These are phyloP conservation scores for Lantana camara DNA, from an alignment of 257 asterid genomes.

Conservation along the genomic window DNA sequence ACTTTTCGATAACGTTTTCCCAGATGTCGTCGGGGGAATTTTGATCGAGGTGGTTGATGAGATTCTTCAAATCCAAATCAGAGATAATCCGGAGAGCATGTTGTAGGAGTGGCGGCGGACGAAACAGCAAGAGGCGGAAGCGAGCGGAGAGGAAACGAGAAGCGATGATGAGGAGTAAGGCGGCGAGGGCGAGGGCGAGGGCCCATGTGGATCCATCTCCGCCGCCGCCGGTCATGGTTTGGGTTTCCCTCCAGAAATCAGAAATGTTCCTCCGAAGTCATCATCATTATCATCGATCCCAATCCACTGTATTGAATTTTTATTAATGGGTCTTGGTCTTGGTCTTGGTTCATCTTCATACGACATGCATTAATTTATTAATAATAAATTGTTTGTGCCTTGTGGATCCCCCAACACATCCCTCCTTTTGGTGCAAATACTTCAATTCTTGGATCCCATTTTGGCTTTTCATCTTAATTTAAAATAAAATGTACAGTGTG, in stretches of 20 bases:
- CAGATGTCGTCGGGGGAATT: conserved; percentile 40
- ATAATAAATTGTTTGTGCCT: conserved; percentile 4
- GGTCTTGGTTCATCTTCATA: background rate
- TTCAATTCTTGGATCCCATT: background rate
- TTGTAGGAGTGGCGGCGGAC: background rate
- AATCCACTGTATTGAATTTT: conserved; percentile 16
- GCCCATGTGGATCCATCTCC: conserved; percentile 41
- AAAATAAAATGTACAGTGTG: too few species aligned
- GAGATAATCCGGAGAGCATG: conserved; percentile 45
- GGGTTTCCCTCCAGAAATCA: conserved; percentile 39
- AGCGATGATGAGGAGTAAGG: conserved; percentile 36
- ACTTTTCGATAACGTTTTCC: conserved; percentile 64
- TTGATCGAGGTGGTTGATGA: conserved; percentile 53
- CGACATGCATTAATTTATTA: conserved; percentile 14
- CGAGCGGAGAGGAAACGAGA: conserved; percentile 35
- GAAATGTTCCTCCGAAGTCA: too few species aligned
- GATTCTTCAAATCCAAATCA: conserved; percentile 72
- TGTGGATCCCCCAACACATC: background rate
- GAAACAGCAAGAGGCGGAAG: conserved; percentile 14
- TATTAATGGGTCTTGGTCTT: background rate
- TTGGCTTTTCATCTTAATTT: background rate
- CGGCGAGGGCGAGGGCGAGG: too few species aligned
- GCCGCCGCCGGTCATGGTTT: conserved; percentile 12
- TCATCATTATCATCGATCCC: conserved; percentile 11
- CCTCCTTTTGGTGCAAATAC: conserved; percentile 4